phyloP scores from a whole-genome alignment of 192 early-diverging fungal genomes.

The Dimargaris verticillata region DNA sequence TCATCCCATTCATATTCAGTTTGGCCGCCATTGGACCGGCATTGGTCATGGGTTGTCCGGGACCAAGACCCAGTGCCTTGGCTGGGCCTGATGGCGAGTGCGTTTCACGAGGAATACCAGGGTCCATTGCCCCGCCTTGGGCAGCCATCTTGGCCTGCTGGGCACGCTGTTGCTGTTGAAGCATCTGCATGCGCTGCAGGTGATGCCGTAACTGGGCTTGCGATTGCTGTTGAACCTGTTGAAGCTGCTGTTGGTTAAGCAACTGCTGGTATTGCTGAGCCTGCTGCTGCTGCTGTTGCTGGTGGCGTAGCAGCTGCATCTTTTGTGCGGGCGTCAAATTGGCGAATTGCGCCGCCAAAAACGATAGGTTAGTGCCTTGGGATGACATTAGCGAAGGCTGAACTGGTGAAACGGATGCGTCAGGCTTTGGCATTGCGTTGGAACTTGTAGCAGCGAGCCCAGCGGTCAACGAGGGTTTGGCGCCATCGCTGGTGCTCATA shows the following conservation, averaged over 20 bases:
- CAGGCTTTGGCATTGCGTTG: not conserved
- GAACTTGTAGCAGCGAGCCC: not conserved
- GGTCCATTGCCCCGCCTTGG: not conserved
- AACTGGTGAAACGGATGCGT: not conserved
- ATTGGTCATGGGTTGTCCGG: not conserved
- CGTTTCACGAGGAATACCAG: not conserved
- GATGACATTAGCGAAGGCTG: not conserved
- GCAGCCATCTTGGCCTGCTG: not conserved
- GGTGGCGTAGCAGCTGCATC: constrained; percentile 3
- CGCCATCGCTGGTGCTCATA: not conserved
- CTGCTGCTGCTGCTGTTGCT: constrained; percentile 4
- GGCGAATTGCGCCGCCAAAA: constrained; percentile 6
- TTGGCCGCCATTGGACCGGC: not conserved
- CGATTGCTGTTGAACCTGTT: constrained; percentile 5
- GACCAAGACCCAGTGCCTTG: not conserved
- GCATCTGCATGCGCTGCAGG: constrained; percentile 8
- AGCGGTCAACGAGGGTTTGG: not conserved
- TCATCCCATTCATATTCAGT: not conserved
- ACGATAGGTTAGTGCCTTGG: not conserved
- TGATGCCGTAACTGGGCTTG: constrained; percentile 8
- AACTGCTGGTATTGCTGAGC: not conserved
- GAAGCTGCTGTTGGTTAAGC: not conserved
- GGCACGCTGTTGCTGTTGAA: not conserved
- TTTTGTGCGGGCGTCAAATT: constrained; percentile 9
- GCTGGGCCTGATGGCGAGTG: not conserved